Conservation (phyloP, 2,329 filamentous ascomycete species). For the Magnaporthiopsis incrustans region DNA sequence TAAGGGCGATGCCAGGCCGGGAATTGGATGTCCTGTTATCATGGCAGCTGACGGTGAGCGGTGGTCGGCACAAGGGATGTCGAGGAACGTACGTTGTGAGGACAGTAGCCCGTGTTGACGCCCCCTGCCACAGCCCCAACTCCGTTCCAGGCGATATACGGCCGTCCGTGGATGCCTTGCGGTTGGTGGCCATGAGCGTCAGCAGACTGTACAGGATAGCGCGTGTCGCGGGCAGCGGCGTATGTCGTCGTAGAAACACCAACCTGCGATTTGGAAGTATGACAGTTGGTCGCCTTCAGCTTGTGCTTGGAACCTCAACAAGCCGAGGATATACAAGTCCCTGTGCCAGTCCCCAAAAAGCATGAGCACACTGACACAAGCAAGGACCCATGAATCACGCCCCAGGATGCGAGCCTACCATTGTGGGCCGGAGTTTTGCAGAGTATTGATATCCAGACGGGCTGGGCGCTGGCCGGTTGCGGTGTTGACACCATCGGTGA, state of each 20-base stretch:
- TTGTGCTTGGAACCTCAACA: constrained; percentile 29
- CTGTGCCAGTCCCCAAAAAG: background rate
- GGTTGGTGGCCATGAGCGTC: too few species aligned
- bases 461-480: constrained; percentile 27
- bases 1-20: constrained; percentile 45
- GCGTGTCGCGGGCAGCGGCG: too few species aligned
- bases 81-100: constrained; percentile 20
- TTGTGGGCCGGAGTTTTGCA: constrained; percentile 27
- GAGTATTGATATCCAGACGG: constrained; percentile 34
- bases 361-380: background rate
- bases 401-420: constrained; percentile 23
- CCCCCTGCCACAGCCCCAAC: constrained; percentile 20
- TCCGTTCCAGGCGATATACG: constrained; percentile 20
- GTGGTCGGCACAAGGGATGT: constrained; percentile 7
- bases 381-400: background rate
- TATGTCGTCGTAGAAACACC: background rate
- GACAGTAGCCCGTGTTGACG: constrained; percentile 27
- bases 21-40: constrained; percentile 30
- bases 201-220: constrained; percentile 8
- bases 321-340: constrained; percentile 37
- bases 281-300: constrained; percentile 30
- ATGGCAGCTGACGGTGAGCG: background rate
- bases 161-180: constrained; percentile 16
- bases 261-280: constrained; percentile 39
- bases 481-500: constrained; percentile 20